phyloP scores from a whole-genome alignment of 176 grass and related monocot species.

The Carex cristatella region DNA sequence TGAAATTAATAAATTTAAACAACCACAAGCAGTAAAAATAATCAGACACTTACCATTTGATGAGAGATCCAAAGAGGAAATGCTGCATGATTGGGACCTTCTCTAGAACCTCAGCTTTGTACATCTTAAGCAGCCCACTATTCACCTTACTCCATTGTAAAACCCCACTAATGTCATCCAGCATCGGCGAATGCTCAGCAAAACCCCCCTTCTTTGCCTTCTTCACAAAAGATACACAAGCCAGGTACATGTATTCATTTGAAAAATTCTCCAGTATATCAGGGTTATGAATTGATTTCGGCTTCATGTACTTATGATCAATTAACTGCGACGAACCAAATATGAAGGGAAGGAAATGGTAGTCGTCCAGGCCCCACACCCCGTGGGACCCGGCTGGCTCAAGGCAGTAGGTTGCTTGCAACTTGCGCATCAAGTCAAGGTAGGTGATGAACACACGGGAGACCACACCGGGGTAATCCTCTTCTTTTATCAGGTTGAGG shows the following conservation, averaged over 20 bases:
- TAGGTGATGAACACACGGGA: conserved; percentile 53
- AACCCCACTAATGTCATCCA: conserved; percentile 88
- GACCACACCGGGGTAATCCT: conserved; percentile 54
- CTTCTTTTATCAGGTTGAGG: conserved; percentile 58
- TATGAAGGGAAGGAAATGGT: conserved; percentile 85
- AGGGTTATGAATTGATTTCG: conserved; percentile 91
- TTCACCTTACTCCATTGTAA: conserved; percentile 86
- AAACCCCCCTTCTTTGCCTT: conserved; percentile 94
- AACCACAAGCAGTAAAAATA: background rate
- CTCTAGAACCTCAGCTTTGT: conserved; percentile 93
- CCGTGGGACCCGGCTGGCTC: conserved; percentile 92
- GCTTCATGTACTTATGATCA: conserved; percentile 97
- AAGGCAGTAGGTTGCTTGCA: conserved; percentile 75
- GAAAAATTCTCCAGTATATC: conserved; percentile 89
- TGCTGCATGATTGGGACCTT: conserved; percentile 99
- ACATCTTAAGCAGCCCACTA: conserved; percentile 90
- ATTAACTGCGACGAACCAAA: conserved; percentile 83
- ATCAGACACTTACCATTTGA: conserved; percentile 73
- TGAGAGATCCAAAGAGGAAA: conserved; percentile 91
- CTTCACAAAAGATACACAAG: conserved; percentile 63
- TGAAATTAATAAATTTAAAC: background rate
- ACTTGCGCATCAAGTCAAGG: conserved; percentile 64
- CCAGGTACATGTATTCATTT: conserved; percentile 73
- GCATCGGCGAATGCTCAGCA: conserved; percentile 84
- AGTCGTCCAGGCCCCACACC: conserved; percentile 76